phyloP scores from a whole-genome alignment of 2,329 filamentous ascomycete genomes.

The Ploettnerulaceae sp. region DNA sequence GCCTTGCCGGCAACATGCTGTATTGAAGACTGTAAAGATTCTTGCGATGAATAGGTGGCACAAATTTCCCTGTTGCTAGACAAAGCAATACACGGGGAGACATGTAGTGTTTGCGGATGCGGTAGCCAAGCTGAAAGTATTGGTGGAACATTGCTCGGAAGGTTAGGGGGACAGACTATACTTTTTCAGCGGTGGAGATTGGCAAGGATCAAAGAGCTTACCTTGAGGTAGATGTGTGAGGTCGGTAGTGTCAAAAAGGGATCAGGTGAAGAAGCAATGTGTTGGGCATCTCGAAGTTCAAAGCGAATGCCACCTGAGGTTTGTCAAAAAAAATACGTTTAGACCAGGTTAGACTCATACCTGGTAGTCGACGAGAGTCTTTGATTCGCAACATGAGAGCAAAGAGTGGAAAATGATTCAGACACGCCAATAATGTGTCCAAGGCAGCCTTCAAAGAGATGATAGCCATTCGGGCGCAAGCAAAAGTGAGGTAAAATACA shows the following conservation, averaged over 20 bases:
- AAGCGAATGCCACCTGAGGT: slow-evolving; percentile 73
- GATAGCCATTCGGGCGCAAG: slow-evolving; percentile 88
- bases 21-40: slow-evolving; percentile 96
- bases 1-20: slow-evolving; percentile 84
- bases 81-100: slow-evolving; percentile 84
- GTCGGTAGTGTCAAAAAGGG: slow-evolving; percentile 44
- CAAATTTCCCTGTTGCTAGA: slow-evolving; percentile 83
- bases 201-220: slow-evolving; percentile 34
- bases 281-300: slow-evolving; percentile 72
- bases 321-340: slow-evolving; percentile 17
- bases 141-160: slow-evolving; percentile 95
- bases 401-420: slow-evolving; percentile 97
- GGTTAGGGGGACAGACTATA: slow-evolving; percentile 77
- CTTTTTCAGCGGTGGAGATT: slow-evolving; percentile 18
- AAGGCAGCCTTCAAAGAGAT: slow-evolving; percentile 88
- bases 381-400: slow-evolving; percentile 94
- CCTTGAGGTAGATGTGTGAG: slow-evolving; percentile 83
- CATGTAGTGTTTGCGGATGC: slow-evolving; percentile 92
- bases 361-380: slow-evolving; percentile 83
- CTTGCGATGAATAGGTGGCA: slow-evolving; percentile 90
- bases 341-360: slow-evolving; percentile 39
- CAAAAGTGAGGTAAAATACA: slow-evolving; percentile 96
- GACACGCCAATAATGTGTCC: slow-evolving; percentile 84
- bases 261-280: slow-evolving; percentile 37
- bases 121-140: slow-evolving; percentile 90